These are phyloP conservation scores for Arachis hypogaea DNA, from an alignment of 306 rosid species.

Conservation along the genomic window DNA sequence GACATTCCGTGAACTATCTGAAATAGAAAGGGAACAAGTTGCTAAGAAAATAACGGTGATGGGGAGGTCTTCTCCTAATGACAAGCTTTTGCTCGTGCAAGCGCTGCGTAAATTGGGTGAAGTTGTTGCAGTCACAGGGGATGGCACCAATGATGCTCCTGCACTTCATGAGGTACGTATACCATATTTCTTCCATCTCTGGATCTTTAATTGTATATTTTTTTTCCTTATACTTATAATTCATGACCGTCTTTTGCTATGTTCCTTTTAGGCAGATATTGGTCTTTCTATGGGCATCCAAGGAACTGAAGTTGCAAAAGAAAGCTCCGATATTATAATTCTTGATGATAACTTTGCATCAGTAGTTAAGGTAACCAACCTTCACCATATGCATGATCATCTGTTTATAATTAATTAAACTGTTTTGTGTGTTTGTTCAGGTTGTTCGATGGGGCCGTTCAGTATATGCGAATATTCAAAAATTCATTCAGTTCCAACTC, in stretches of 20 bases:
- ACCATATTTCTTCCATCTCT: too few relatives aligned
- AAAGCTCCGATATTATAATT: constrained; percentile 95
- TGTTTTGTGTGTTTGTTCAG: constrained; percentile 42
- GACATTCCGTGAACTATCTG: constrained; percentile 73
- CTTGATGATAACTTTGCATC: constrained; percentile 96
- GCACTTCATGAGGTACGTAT: constrained; percentile 95
- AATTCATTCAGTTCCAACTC: constrained; percentile 92
- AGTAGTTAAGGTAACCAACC: constrained; percentile 74
- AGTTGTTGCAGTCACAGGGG: constrained; percentile 98
- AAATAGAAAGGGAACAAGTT: constrained; percentile 73
- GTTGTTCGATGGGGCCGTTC: constrained; percentile 99
- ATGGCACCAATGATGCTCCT: constrained; percentile 99
- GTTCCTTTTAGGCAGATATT: constrained; percentile 90
- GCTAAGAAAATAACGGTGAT: constrained; percentile 78
- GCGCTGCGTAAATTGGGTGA: constrained; percentile 90
- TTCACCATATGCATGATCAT: neutral
- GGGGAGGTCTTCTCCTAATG: constrained; percentile 99
- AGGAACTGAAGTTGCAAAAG: constrained; percentile 99
- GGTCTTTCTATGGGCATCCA: constrained; percentile 99
- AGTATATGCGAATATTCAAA: constrained; percentile 95
- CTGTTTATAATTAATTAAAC: constrained; percentile 12
- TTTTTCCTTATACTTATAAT: constrained; percentile 31
- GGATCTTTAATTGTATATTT: too few relatives aligned
- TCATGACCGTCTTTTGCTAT: constrained; percentile 46
- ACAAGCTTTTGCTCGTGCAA: constrained; percentile 97